Evolutionary conservation across 139 green algal genomes (phyloP).

Genomic region (Auxenochlorella pyrenoidosa): DNA sequence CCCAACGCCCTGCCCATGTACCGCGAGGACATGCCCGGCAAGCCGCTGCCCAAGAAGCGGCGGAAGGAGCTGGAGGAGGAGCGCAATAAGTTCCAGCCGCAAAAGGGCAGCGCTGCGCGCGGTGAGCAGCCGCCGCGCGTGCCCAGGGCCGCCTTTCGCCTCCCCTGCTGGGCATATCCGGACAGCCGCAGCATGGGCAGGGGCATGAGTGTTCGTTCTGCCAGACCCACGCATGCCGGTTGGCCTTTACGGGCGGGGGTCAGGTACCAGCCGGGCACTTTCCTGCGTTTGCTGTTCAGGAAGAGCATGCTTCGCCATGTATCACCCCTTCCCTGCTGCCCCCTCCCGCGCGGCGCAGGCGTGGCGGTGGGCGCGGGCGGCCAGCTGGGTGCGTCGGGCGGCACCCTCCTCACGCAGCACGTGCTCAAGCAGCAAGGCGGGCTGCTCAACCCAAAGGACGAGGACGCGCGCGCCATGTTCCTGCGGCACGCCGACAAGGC

Average conservation of each 20-base stretch:
- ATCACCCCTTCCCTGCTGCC: not conserved
- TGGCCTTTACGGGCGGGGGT: not conserved
- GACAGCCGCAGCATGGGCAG: too few relatives aligned
- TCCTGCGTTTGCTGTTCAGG: too few relatives aligned
- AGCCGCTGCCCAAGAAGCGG: slow-evolving; percentile 38
- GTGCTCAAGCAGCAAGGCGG: slow-evolving; percentile 83
- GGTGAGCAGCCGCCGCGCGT: not conserved
- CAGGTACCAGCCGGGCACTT: too few relatives aligned
- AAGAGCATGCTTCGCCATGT: too few relatives aligned
- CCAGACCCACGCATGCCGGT: not conserved
- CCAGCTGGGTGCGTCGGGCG: slow-evolving; percentile 76
- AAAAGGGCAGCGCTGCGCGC: not conserved
- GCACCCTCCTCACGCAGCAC: slow-evolving; percentile 90
- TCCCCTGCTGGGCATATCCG: too few relatives aligned
- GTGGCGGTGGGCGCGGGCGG: slow-evolving; percentile 64
- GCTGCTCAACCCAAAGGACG: slow-evolving; percentile 64
- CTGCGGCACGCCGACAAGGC: slow-evolving; percentile 72
- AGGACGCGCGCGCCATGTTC: slow-evolving; percentile 74
- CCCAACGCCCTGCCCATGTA: slow-evolving; percentile 90
- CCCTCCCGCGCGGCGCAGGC: slow-evolving; percentile 10
- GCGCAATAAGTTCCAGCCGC: slow-evolving; percentile 54
- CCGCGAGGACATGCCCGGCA: slow-evolving; percentile 56
- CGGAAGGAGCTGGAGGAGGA: slow-evolving; percentile 44
- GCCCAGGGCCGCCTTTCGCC: not conserved
- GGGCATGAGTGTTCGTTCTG: not conserved